A percentile compares a stretch with the other conserved stretches of the same genome.
Conservation (phyloP, 192 early-diverging fungal species). For the Chytriomyces sp. region DNA sequence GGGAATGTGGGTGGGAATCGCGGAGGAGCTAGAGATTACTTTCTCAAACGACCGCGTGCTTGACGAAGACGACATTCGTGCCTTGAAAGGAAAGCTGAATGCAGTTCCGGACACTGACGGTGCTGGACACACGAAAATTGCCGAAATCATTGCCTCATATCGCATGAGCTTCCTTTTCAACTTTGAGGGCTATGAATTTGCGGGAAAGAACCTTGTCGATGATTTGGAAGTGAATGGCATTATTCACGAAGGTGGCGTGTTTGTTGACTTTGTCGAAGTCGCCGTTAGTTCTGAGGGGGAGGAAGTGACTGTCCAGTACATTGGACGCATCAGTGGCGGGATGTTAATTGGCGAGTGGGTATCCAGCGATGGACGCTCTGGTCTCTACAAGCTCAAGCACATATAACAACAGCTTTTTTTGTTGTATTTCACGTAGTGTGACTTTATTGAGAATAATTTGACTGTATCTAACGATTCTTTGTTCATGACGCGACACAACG, state of each 20-base stretch:
- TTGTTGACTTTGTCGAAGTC: constrained; percentile 1
- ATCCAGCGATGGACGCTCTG: constrained; percentile 6
- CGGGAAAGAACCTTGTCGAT: constrained; percentile 18
- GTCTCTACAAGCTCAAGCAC: constrained; percentile 4
- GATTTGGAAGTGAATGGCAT: constrained; percentile 3
- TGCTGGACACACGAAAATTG: neutral
- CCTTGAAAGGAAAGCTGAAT: neutral
- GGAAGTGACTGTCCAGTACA: constrained; percentile 10
- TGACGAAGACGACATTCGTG: neutral
- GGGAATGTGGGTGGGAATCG: neutral
- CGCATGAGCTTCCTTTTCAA: constrained; percentile 9
- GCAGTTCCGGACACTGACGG: neutral
- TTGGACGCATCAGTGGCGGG: neutral
- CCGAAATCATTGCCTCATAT: constrained; percentile 7
- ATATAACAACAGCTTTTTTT: neutral
- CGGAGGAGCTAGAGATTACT: neutral
- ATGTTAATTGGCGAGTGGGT: constrained; percentile 13
- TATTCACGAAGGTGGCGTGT: neutral
- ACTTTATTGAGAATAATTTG: neutral
- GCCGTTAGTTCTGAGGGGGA: neutral
- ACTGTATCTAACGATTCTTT: no score
- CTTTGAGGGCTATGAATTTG: neutral
- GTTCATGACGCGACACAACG: no score
- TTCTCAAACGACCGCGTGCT: neutral
- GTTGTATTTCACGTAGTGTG: neutral